phyloP scores from a whole-genome alignment of 1,139 yeast genomes.

The Candida sanyaensis region DNA sequence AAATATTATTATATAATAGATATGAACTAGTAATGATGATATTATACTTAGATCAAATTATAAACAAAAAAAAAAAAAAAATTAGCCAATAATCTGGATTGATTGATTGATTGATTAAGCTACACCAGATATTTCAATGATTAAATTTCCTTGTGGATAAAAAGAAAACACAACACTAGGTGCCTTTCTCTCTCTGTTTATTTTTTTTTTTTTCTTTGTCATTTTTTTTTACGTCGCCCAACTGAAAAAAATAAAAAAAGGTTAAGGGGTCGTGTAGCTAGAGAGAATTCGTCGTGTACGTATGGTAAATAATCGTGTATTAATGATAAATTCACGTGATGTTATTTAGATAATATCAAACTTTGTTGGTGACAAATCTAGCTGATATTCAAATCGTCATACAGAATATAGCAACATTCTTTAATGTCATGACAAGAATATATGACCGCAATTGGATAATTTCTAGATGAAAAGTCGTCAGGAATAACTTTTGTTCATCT shows the following conservation, averaged over 20 bases:
- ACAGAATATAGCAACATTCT: too few relatives aligned
- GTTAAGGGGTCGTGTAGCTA: not conserved
- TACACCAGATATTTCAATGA: not conserved
- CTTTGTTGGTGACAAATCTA: too few relatives aligned
- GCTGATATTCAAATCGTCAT: too few relatives aligned
- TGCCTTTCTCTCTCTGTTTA: not conserved
- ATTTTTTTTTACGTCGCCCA: not conserved
- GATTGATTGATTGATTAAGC: not conserved
- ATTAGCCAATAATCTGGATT: constrained; percentile 3
- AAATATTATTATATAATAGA: not conserved
- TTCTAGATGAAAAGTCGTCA: too few relatives aligned
- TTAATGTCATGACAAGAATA: too few relatives aligned
- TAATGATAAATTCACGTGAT: not conserved
- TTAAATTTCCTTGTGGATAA: too few relatives aligned
- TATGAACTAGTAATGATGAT: not conserved
- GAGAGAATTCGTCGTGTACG: not conserved
- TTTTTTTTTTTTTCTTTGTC: not conserved
- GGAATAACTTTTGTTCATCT: not conserved
- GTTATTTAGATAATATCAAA: not conserved
- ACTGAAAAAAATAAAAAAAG: not conserved
- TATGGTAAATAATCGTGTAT: not conserved
- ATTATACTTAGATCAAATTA: not conserved
- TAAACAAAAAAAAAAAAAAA: not conserved
- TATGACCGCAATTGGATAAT: too few relatives aligned
- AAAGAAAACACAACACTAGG: not conserved